phyloP scores from a whole-genome alignment of 2,329 filamentous ascomycete species.

The Aspergillus pseudotamarii region DNA sequence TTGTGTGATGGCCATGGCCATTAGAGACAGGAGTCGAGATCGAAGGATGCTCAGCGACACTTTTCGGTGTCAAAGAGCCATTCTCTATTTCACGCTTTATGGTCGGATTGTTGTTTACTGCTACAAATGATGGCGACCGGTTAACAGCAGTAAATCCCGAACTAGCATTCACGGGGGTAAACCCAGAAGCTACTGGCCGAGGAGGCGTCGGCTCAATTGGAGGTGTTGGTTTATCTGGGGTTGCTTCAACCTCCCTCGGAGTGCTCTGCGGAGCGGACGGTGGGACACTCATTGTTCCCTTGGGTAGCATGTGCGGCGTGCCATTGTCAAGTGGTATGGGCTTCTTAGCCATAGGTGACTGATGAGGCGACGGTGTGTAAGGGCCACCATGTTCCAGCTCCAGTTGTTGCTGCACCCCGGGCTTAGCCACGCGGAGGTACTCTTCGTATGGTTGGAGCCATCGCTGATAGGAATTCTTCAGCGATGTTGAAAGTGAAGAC shows the following conservation, averaged over 20 bases:
- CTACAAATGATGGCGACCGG: slow-evolving; percentile 47
- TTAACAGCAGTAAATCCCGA: slow-evolving; percentile 65
- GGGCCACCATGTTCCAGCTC: slow-evolving; percentile 92
- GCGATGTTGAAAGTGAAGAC: slow-evolving; percentile 94
- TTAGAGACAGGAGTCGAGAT: slow-evolving; percentile 60
- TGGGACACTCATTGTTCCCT: slow-evolving; percentile 55
- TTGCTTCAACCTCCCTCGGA: slow-evolving; percentile 45
- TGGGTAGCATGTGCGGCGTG: slow-evolving; percentile 54
- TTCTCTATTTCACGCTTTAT: slow-evolving; percentile 58
- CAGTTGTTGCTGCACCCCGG: slow-evolving; percentile 92
- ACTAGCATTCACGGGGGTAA: slow-evolving; percentile 71
- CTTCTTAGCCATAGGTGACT: slow-evolving; percentile 69
- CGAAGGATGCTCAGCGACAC: slow-evolving; percentile 65
- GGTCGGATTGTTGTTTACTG: slow-evolving; percentile 42
- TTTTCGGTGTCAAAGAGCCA: slow-evolving; percentile 62
- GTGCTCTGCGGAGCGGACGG: slow-evolving; percentile 64
- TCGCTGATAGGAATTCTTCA: slow-evolving; percentile 97
- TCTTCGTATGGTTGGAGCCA: slow-evolving; percentile 98
- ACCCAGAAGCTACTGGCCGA: slow-evolving; percentile 53
- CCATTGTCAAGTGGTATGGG: slow-evolving; percentile 39
- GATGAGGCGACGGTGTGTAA: slow-evolving; percentile 74
- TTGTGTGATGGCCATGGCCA: slow-evolving; percentile 63
- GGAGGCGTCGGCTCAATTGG: slow-evolving; percentile 43
- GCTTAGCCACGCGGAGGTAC: slow-evolving; percentile 86
- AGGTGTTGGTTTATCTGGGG: slow-evolving; percentile 37